A percentile compares a stretch with the other conserved stretches of the same genome.
These are phyloP conservation scores for Botrytis cinerea DNA, from an alignment of 2,329 filamentous ascomycete genomes.

Conservation along the genomic window DNA sequence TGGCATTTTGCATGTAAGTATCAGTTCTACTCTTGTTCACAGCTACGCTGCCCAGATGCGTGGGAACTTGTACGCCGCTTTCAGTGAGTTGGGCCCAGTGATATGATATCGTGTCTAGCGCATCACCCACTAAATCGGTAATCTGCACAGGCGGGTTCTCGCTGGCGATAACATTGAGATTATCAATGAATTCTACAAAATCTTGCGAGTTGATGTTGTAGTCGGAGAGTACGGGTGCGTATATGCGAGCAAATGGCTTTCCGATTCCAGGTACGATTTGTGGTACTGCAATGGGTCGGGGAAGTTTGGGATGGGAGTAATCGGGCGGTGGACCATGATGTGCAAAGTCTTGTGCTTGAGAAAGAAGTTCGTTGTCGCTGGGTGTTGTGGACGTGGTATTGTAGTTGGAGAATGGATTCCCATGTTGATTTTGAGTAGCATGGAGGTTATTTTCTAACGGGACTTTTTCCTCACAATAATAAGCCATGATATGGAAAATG, in stretches of 20 bases:
- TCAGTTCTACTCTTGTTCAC: constrained; percentile 38
- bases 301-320: neutral
- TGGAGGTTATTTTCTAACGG: neutral
- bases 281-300: neutral
- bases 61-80: constrained; percentile 31
- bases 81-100: constrained; percentile 34
- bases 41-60: constrained; percentile 32
- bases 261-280: neutral
- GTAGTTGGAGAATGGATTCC: neutral
- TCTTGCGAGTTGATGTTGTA: neutral
- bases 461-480: neutral
- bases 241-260: neutral
- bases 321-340: neutral
- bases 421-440: neutral
- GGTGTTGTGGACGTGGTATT: neutral
- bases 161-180: constrained; percentile 43
- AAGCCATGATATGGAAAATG: neutral
- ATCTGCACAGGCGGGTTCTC: constrained; percentile 40
- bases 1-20: constrained; percentile 39
- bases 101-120: constrained; percentile 39
- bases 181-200: constrained; percentile 42
- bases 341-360: neutral
- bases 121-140: constrained; percentile 34
- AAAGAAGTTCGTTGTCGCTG: neutral
- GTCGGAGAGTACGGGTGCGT: neutral